phyloP scores from a whole-genome alignment of 129 eudicot genomes.

The Lonicera japonica region DNA sequence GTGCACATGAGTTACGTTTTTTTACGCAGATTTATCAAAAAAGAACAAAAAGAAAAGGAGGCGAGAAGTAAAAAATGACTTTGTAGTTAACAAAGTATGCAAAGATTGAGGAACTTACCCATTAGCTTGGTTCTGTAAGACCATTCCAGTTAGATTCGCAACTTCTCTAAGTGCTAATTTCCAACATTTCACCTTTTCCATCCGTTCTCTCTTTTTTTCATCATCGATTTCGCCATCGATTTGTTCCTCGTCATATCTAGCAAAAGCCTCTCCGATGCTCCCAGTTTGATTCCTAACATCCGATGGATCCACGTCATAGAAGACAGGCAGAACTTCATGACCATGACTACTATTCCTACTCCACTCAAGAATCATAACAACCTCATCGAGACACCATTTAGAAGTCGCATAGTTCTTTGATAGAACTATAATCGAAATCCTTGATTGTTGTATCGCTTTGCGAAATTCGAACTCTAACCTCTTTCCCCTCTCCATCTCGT shows the following conservation, averaged over 20 bases:
- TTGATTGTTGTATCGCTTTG: constrained; percentile 20
- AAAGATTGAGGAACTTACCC: constrained; percentile 13
- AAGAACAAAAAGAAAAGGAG: no score
- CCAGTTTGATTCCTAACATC: constrained; percentile 10
- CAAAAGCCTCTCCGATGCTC: constrained; percentile 9
- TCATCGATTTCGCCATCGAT: neutral
- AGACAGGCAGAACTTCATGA: constrained; percentile 12
- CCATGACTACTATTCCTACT: constrained; percentile 1
- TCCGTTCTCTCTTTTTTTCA: neutral
- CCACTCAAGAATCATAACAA: constrained; percentile 15
- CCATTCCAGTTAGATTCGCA: constrained; percentile 6
- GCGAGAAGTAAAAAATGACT: no score
- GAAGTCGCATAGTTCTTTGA: constrained; percentile 30
- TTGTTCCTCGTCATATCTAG: constrained; percentile 4
- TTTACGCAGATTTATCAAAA: no score
- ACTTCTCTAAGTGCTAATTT: constrained; percentile 11
- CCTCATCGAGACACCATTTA: constrained; percentile 29
- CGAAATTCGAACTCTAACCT: constrained; percentile 11
- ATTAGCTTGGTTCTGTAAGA: constrained; percentile 1
- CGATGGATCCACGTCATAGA: constrained; percentile 23
- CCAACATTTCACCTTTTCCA: constrained; percentile 10
- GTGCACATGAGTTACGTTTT: no score
- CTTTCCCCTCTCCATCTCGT: constrained; percentile 20
- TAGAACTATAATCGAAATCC: constrained; percentile 22
- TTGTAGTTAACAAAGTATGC: no score